Conservation (phyloP, 805 yeast genomes). For the Spathaspora gorwiae region DNA sequence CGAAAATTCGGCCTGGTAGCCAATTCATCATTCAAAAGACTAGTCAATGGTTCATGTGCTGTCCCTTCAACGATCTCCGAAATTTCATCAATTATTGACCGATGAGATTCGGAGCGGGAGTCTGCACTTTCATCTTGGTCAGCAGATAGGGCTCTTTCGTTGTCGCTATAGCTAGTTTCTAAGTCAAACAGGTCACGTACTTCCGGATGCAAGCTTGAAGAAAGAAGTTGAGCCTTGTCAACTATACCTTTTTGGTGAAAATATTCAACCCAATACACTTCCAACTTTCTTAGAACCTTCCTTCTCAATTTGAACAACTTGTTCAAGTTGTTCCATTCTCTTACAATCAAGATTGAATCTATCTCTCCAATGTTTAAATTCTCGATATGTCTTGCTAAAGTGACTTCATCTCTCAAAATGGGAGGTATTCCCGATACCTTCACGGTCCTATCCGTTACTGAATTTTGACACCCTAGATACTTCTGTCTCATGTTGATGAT, state of each 20-base stretch:
- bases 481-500: constrained; percentile 76
- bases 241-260: constrained; percentile 36
- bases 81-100: constrained; percentile 21
- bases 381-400: constrained; percentile 70
- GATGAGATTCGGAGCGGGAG: not conserved
- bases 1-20: constrained; percentile 55
- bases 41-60: constrained; percentile 7
- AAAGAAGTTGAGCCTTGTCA: constrained; percentile 24
- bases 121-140: not conserved
- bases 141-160: not conserved
- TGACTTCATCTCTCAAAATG: constrained; percentile 65
- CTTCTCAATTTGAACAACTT: constrained; percentile 57
- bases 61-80: constrained; percentile 12
- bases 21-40: constrained; percentile 23
- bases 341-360: constrained; percentile 68
- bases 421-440: constrained; percentile 86
- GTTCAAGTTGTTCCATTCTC: constrained; percentile 81
- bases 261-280: constrained; percentile 68
- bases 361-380: constrained; percentile 77
- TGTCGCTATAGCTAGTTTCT: constrained; percentile 11
- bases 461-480: constrained; percentile 79
- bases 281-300: constrained; percentile 51
- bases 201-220: constrained; percentile 22
- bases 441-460: constrained; percentile 88
- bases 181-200: constrained; percentile 22